Base-by-base conservation (phyloP, 352 stramenopile species). In the Globisporangium cystogenes region DNA sequence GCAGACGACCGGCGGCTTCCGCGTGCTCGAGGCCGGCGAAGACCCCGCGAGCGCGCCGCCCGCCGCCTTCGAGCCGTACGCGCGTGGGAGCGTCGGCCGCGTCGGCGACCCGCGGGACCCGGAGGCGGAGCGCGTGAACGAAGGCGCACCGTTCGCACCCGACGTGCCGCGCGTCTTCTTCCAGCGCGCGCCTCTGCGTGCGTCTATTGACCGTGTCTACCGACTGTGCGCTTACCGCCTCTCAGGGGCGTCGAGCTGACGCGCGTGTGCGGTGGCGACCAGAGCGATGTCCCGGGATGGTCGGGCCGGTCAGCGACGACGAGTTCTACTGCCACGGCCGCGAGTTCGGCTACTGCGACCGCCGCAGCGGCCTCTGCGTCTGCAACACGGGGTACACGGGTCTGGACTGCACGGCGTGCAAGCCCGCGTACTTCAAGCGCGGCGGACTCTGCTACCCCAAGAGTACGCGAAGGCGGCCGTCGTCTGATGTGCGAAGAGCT, bases 311-410 rank as follows among this genome's bases (percentile, higher is more conserved):
- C 40, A 74, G 76, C 26, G 81, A 97, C 48, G 70, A 82, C 12
- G 83, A 94, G 61, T 98, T 91, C 71, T 98, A 97, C 66, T 99
- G 95, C 61, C 61, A 59, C 24, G 77, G 83, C 20, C 84, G 88
- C 46, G 80, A 96, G 51, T 96, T 95, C 62, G 95, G 95, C 24
- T 98, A 96, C 64, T 99, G 95, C 65, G 95, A 99, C 67, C 81
- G 88, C 31, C 82, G 90, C 41, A 97, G 67, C 33, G 93, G 95
- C 0, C 79, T 92, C 1, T 98, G 95, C 58, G 93, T 96, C 31
- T 98, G 95, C 63, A 97, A 97, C 52, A 67, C 87, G 39, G 95
- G 95, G 3, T 98, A 98, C 69, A 85, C 82, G 26, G 95, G 95
- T 1, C 54, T 95, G 4, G 85, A 93, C 47, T 98, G 94, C 60